Conservation (phyloP, 2,329 filamentous ascomycete species). For the Boeremia lycopersici region DNA sequence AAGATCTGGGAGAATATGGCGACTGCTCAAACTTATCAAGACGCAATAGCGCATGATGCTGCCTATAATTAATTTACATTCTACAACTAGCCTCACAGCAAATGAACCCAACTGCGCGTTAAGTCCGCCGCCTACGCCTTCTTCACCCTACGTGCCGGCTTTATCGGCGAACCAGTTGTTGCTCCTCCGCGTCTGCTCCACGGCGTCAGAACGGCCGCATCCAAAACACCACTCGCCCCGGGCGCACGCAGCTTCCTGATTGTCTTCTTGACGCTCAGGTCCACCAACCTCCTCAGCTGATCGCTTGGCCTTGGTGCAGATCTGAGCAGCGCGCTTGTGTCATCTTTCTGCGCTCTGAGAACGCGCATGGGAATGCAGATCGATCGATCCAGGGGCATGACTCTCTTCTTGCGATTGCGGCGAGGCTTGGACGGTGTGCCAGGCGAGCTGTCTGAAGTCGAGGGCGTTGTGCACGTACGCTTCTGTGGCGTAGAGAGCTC, state of each 20-base stretch:
- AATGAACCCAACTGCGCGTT: no score
- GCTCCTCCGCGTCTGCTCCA: neutral
- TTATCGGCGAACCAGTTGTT: no score
- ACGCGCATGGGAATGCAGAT: neutral
- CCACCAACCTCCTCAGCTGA: neutral
- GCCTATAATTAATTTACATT: no score
- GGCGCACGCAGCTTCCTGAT: neutral
- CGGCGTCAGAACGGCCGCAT: neutral
- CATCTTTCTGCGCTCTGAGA: neutral
- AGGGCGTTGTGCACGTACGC: no score
- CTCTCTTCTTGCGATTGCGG: neutral
- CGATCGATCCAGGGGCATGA: neutral
- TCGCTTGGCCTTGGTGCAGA: constrained; percentile 49
- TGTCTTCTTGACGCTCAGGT: neutral
- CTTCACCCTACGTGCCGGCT: no score
- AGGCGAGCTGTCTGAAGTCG: no score
- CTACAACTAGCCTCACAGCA: no score
- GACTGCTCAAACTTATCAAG: no score
- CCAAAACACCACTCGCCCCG: neutral
- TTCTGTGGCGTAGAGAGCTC: no score
- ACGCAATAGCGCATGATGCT: no score
- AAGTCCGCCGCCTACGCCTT: no score
- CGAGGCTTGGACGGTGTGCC: neutral
- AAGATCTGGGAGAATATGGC: no score
- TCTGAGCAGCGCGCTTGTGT: constrained; percentile 38